Conservation (phyloP, 2,329 filamentous ascomycete genomes). For the Fusarium vanettenii region DNA sequence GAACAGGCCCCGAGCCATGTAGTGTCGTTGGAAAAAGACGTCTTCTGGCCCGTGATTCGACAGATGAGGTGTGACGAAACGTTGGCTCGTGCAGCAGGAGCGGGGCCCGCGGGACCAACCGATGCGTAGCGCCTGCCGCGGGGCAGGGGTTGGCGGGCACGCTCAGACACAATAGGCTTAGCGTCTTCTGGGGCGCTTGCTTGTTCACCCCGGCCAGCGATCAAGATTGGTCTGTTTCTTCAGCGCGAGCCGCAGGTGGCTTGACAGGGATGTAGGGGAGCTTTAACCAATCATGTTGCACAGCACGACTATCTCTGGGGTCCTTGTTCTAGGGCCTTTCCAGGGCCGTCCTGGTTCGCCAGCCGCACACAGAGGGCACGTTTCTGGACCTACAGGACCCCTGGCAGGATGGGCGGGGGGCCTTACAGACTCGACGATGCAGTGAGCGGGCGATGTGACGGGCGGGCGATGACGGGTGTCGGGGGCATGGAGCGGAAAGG, state of each 20-base stretch:
- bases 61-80: conserved; percentile 55
- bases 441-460: conserved; percentile 23
- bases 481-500: neutral
- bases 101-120: conserved; percentile 61
- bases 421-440: conserved; percentile 13
- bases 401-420: conserved; percentile 27
- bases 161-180: neutral
- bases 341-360: conserved; percentile 11
- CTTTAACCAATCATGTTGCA: conserved; percentile 18
- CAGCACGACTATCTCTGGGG: conserved; percentile 11
- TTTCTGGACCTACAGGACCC: neutral
- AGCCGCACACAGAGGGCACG: neutral
- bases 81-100: conserved; percentile 57
- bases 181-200: conserved; percentile 8
- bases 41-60: conserved; percentile 51
- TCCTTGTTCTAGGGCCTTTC: conserved; percentile 15
- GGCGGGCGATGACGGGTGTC: conserved; percentile 29
- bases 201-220: conserved; percentile 47
- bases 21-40: conserved; percentile 39
- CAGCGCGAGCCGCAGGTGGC: conserved; percentile 43
- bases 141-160: conserved; percentile 33
- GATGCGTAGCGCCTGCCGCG: conserved; percentile 52
- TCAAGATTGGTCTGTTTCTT: conserved; percentile 55
- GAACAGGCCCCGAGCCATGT: conserved; percentile 35
- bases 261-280: conserved; percentile 20